Evolutionary conservation across 352 stramenopile genomes (phyloP).

Genomic region (Phytopythium helicoides): DNA sequence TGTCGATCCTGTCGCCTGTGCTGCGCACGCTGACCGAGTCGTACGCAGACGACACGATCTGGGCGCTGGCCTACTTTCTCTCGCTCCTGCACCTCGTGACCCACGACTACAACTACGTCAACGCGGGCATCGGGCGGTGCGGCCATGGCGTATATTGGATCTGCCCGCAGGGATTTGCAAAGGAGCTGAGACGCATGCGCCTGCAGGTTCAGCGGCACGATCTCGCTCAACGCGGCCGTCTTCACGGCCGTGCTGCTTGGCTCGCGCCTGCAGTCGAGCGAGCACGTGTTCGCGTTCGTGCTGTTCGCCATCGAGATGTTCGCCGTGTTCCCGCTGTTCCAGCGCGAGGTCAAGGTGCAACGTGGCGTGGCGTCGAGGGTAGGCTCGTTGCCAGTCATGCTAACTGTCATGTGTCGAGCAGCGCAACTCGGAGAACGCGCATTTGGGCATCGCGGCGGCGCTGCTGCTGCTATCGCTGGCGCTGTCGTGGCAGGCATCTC

Average conservation of each 20-base stretch:
- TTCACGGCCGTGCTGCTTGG: conserved; percentile 91
- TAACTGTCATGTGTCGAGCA: conserved; percentile 12
- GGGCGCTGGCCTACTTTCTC: conserved; percentile 74
- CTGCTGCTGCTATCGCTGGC: conserved; percentile 73
- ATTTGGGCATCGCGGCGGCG: conserved; percentile 62
- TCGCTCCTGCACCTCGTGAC: conserved; percentile 85
- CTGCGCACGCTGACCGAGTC: conserved; percentile 89
- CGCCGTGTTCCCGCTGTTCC: conserved; percentile 86
- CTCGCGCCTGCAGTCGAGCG: conserved; percentile 88
- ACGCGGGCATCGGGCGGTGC: conserved; percentile 74
- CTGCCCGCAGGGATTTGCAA: neutral
- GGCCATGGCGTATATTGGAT: neutral
- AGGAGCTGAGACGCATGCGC: conserved; percentile 1
- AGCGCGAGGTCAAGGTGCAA: conserved; percentile 77
- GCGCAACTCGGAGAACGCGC: conserved; percentile 63
- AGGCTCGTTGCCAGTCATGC: conserved; percentile 4
- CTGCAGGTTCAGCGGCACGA: conserved; percentile 78
- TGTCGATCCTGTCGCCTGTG: conserved; percentile 88
- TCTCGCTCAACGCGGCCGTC: conserved; percentile 92
- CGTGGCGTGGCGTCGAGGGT: neutral
- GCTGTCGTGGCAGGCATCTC: conserved; percentile 75
- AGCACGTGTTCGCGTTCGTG: conserved; percentile 91
- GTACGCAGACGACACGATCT: conserved; percentile 92
- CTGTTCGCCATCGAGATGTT: conserved; percentile 91
- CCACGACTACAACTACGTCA: conserved; percentile 90